These are phyloP conservation scores for Fusarium xyrophilum DNA, from an alignment of 2,329 filamentous ascomycete species.

Conservation along the genomic window DNA sequence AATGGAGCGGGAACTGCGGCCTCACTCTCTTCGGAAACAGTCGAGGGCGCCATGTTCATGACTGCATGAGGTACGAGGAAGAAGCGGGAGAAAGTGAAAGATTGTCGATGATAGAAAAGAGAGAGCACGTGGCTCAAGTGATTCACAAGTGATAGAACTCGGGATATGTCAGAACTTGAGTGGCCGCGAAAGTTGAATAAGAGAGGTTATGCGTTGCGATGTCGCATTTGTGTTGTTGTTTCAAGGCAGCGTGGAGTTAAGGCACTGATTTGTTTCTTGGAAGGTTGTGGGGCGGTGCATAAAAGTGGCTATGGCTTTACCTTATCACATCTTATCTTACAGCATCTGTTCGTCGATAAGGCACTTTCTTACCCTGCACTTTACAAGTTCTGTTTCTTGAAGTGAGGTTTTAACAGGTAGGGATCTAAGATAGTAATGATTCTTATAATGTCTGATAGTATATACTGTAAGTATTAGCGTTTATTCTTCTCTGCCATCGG, in stretches of 20 bases:
- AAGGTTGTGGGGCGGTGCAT: neutral
- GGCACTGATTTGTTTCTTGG: neutral
- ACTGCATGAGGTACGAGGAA: neutral
- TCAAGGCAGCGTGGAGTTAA: neutral
- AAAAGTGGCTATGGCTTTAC: neutral
- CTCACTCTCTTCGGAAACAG: neutral
- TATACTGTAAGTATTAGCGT: too few species aligned
- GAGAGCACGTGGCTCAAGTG: too few species aligned
- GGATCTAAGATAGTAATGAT: too few species aligned
- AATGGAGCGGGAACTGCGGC: neutral
- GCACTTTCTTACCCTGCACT: too few species aligned
- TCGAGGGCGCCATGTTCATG: neutral
- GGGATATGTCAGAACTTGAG: rapidly evolving
- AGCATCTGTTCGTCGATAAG: too few species aligned
- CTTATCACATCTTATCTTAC: neutral
- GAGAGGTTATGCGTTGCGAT: too few species aligned
- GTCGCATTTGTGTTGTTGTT: neutral
- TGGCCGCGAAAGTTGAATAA: too few species aligned
- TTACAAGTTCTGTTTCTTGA: too few species aligned
- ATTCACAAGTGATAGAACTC: too few species aligned
- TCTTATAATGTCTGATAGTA: too few species aligned
- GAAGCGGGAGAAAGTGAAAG: neutral
- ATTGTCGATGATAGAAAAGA: neutral
- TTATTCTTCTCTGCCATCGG: too few species aligned
- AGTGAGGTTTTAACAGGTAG: too few species aligned